phyloP scores from a whole-genome alignment of 2,329 filamentous ascomycete genomes.

The Aspergillus ustus region DNA sequence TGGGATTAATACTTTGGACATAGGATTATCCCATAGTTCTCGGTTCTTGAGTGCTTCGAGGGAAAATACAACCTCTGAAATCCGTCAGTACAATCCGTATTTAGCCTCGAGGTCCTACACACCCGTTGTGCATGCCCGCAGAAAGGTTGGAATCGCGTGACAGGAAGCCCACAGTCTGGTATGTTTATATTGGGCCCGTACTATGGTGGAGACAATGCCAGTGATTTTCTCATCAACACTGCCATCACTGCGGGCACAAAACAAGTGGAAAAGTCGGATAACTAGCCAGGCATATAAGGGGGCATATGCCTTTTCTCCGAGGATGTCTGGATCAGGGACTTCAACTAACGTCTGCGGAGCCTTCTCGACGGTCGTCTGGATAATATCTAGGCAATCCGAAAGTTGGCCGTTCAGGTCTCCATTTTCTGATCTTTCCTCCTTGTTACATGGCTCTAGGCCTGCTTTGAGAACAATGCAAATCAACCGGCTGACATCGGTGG shows the following conservation, averaged over 20 bases:
- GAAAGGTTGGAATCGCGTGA: slow-evolving; percentile 36
- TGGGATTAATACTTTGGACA: slow-evolving; percentile 32
- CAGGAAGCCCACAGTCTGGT: slow-evolving; percentile 34
- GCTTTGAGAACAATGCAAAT: slow-evolving; percentile 83
- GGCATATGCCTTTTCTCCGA: slow-evolving; percentile 52
- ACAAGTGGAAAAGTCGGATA: slow-evolving; percentile 56
- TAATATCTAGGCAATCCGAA: slow-evolving; percentile 75
- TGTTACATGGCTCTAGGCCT: slow-evolving; percentile 63
- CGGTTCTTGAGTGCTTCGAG: slow-evolving; percentile 41
- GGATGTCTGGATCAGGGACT: slow-evolving; percentile 64
- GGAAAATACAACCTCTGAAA: slow-evolving; percentile 50
- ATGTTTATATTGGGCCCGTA: slow-evolving; percentile 38
- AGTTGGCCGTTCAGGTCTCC: slow-evolving; percentile 43
- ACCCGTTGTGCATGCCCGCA: slow-evolving; percentile 45
- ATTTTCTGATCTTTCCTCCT: slow-evolving; percentile 68
- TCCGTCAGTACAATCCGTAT: slow-evolving; percentile 23
- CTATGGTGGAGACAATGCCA: slow-evolving; percentile 40
- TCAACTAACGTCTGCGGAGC: slow-evolving; percentile 71
- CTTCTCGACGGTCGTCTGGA: slow-evolving; percentile 74
- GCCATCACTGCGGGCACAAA: slow-evolving; percentile 47
- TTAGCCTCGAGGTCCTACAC: slow-evolving; percentile 25
- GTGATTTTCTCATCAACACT: slow-evolving; percentile 46
- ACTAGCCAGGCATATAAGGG: slow-evolving; percentile 61
- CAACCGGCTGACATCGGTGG: slow-evolving; percentile 80
- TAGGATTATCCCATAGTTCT: slow-evolving; percentile 12